A percentile compares a stretch with the other conserved stretches of the same genome.
Evolutionary conservation across 2,329 filamentous ascomycete species (phyloP).

Genomic region (Tolypocladium inflatum): DNA sequence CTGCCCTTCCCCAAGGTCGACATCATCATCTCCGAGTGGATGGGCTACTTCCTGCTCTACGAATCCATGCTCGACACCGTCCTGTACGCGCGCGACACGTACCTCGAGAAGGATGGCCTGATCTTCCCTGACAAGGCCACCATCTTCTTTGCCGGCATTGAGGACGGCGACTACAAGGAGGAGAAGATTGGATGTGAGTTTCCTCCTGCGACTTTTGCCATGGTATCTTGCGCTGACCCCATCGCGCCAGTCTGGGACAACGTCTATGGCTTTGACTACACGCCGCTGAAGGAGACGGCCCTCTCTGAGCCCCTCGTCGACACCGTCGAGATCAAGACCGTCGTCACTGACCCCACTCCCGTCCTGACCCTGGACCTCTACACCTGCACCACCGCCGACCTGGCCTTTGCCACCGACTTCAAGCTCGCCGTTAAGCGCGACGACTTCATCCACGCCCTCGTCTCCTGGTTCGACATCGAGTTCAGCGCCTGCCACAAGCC

Average conservation of each 20-base stretch:
- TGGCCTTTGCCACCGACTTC: constrained; percentile 76
- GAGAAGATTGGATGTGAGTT: constrained; percentile 97
- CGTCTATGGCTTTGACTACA: constrained; percentile 96
- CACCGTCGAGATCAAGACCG: constrained; percentile 93
- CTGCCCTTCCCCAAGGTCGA: constrained; percentile 93
- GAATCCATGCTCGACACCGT: constrained; percentile 99
- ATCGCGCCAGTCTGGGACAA: constrained; percentile 81
- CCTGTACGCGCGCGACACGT: constrained; percentile 88
- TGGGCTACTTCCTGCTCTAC: constrained; percentile 98
- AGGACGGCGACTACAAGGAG: constrained; percentile 99
- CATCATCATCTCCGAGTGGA: constrained; percentile 99
- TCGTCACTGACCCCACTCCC: constrained; percentile 81
- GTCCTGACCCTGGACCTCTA: constrained; percentile 89
- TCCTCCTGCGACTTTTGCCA: background rate
- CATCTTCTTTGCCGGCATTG: constrained; percentile 92
- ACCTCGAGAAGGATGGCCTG: constrained; percentile 74
- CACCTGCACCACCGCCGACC: constrained; percentile 73
- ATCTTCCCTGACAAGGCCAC: constrained; percentile 99
- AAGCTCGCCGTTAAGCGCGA: constrained; percentile 68
- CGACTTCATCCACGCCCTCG: constrained; percentile 92
- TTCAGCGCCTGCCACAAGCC: constrained; percentile 98
- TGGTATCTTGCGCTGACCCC: background rate
- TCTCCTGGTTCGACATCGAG: constrained; percentile 99
- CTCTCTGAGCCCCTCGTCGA: constrained; percentile 95
- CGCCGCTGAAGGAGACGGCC: constrained; percentile 84